Percentiles rank a stretch among this genome's conserved stretches.
Evolutionary conservation across 2,329 filamentous ascomycete genomes (phyloP).

Genomic region (Monosporascus sp.): DNA sequence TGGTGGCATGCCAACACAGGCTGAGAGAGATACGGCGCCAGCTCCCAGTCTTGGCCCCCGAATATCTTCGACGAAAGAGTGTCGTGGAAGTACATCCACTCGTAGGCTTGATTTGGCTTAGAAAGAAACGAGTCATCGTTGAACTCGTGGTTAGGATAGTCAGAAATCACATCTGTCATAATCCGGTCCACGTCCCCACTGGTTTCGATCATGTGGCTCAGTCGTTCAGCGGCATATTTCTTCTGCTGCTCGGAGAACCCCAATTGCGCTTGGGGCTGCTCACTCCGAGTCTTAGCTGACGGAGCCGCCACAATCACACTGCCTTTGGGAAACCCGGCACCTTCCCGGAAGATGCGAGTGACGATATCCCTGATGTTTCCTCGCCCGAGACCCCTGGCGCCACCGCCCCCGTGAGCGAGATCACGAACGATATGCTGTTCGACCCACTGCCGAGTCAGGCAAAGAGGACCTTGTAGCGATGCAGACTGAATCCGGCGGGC

Average conservation of each 20-base stretch:
- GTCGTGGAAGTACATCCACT: constrained; percentile 96
- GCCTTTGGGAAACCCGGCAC: constrained; percentile 67
- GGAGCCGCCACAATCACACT: constrained; percentile 34
- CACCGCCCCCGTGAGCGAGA: constrained; percentile 64
- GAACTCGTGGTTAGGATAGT: constrained; percentile 81
- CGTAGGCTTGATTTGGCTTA: constrained; percentile 75
- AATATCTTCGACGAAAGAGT: constrained; percentile 72
- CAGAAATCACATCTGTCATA: constrained; percentile 75
- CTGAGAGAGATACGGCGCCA: constrained; percentile 80
- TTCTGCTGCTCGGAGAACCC: constrained; percentile 70
- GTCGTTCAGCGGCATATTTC: constrained; percentile 64
- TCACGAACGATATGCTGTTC: constrained; percentile 66
- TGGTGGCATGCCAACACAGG: constrained; percentile 86
- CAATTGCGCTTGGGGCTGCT: constrained; percentile 55
- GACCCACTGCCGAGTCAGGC: constrained; percentile 70
- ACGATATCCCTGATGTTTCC: constrained; percentile 72
- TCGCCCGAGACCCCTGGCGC: constrained; percentile 64
- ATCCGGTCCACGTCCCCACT: constrained; percentile 75
- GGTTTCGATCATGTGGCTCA: constrained; percentile 72
- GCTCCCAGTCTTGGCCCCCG: constrained; percentile 86
- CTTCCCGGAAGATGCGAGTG: constrained; percentile 71
- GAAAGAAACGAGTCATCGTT: constrained; percentile 89
- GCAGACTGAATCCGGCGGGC: constrained; percentile 61
- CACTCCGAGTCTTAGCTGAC: constrained; percentile 42
- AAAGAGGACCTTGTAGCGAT: constrained; percentile 33